Evolutionary conservation across 163 green algal genomes (phyloP).

Genomic region (Trebouxiophyceae sp.): DNA sequence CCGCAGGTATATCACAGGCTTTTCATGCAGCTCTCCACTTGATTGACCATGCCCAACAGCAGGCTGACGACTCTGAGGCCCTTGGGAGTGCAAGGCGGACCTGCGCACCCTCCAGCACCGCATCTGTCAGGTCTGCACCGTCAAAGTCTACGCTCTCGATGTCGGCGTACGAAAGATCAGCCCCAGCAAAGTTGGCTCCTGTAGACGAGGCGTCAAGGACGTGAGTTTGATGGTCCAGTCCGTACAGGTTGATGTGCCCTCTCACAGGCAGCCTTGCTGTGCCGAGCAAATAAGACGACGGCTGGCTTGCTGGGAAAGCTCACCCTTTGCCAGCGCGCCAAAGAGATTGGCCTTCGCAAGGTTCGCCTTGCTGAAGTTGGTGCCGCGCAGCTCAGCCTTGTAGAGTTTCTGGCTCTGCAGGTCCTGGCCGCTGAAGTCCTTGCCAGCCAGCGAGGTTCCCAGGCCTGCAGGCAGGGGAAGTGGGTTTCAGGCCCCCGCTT

Average conservation of each 20-base stretch:
- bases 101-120: slow-evolving; percentile 59
- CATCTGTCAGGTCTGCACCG: slow-evolving; percentile 57
- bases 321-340: slow-evolving; percentile 44
- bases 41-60: too few species aligned
- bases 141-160: slow-evolving; percentile 54
- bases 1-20: too few species aligned
- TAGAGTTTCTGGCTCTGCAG: slow-evolving; percentile 38
- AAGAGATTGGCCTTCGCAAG: slow-evolving; percentile 66
- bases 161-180: slow-evolving; percentile 58
- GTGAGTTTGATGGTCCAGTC: too few species aligned
- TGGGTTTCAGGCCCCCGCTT: too few species aligned
- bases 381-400: slow-evolving; percentile 41
- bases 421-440: slow-evolving; percentile 35
- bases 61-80: too few species aligned
- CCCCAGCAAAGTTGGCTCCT: slow-evolving; percentile 44
- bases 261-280: not conserved
- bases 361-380: slow-evolving; percentile 59
- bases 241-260: not conserved
- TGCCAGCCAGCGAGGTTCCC: slow-evolving; percentile 13
- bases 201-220: too few species aligned
- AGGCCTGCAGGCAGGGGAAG: too few species aligned
- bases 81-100: too few species aligned
- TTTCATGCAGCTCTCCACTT: too few species aligned
- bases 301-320: not conserved
- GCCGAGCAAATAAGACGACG: not conserved